Percentiles rank a stretch among this genome's conserved stretches.
phyloP scores from a whole-genome alignment of 2,329 filamentous ascomycete genomes.

The Teratosphaeria zuluensis region DNA sequence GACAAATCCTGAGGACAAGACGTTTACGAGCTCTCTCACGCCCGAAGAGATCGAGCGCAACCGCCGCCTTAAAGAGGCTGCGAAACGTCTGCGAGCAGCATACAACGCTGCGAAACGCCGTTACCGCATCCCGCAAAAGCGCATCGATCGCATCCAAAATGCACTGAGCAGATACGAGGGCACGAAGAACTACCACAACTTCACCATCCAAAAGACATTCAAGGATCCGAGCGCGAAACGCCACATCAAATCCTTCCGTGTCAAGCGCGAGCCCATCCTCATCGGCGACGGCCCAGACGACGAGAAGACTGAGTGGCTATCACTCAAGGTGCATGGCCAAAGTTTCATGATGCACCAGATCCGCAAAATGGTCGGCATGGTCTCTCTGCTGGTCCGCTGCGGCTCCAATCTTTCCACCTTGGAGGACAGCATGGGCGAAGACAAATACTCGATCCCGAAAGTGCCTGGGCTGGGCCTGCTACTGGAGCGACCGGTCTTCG shows the following conservation, averaged over 20 bases:
- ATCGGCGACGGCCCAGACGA: conserved; percentile 25
- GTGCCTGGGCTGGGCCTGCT: conserved; percentile 81
- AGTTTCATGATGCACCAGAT: conserved; percentile 99
- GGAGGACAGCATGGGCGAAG: conserved; percentile 59
- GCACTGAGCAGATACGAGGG: conserved; percentile 68
- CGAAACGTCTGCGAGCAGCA: conserved; percentile 58
- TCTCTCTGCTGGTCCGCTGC: conserved; percentile 71
- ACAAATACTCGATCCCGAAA: conserved; percentile 80
- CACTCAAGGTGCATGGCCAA: conserved; percentile 90
- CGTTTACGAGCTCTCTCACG: neutral
- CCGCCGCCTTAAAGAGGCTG: conserved; percentile 31
- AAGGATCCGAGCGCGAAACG: conserved; percentile 77
- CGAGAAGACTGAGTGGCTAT: conserved; percentile 85
- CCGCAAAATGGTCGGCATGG: conserved; percentile 97
- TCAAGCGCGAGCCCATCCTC: conserved; percentile 53
- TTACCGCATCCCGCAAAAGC: conserved; percentile 67
- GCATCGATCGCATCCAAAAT: conserved; percentile 65
- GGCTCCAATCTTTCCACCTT: conserved; percentile 61
- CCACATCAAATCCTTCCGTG: conserved; percentile 83
- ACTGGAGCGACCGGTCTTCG: conserved; percentile 84
- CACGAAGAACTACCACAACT: conserved; percentile 93
- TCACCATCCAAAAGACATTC: conserved; percentile 80
- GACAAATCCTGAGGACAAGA: neutral
- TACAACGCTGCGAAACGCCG: conserved; percentile 74
- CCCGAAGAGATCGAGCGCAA: conserved; percentile 14